These are phyloP conservation scores for Camellia lanceoleosa DNA, from an alignment of 148 eudicot species.

Conservation along the genomic window DNA sequence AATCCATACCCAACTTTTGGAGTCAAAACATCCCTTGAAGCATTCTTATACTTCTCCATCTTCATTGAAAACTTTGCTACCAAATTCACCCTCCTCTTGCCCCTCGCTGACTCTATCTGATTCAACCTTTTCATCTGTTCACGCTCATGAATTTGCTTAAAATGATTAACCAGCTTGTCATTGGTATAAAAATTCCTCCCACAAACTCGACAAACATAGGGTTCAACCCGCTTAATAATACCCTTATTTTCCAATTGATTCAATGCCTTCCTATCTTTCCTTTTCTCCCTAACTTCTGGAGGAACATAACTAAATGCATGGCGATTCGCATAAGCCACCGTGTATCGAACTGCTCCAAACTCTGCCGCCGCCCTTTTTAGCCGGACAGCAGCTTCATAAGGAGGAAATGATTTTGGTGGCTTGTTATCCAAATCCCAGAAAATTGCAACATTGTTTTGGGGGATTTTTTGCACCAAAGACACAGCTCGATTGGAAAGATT, in stretches of 20 bases:
- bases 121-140: constrained; percentile 68
- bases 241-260: constrained; percentile 56
- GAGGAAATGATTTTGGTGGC: constrained; percentile 64
- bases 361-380: constrained; percentile 54
- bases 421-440: constrained; percentile 93
- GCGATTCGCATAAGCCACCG: constrained; percentile 70
- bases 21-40: constrained; percentile 57
- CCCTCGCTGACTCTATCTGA: constrained; percentile 69
- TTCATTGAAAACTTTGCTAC: constrained; percentile 63
- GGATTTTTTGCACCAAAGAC: constrained; percentile 16
- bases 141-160: constrained; percentile 63
- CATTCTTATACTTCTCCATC: constrained; percentile 70
- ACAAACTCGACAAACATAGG: constrained; percentile 66
- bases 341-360: constrained; percentile 58
- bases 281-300: constrained; percentile 35
- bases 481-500: constrained; percentile 17
- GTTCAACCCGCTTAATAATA: constrained; percentile 41
- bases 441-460: constrained; percentile 48
- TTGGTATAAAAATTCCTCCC: constrained; percentile 66
- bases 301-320: constrained; percentile 68
- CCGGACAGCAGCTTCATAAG: constrained; percentile 62
- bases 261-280: constrained; percentile 51
- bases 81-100: constrained; percentile 59
- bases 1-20: constrained; percentile 77
- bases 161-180: constrained; percentile 70